These are phyloP conservation scores for Dothistroma pini DNA, from an alignment of 2,329 filamentous ascomycete species.

Conservation along the genomic window DNA sequence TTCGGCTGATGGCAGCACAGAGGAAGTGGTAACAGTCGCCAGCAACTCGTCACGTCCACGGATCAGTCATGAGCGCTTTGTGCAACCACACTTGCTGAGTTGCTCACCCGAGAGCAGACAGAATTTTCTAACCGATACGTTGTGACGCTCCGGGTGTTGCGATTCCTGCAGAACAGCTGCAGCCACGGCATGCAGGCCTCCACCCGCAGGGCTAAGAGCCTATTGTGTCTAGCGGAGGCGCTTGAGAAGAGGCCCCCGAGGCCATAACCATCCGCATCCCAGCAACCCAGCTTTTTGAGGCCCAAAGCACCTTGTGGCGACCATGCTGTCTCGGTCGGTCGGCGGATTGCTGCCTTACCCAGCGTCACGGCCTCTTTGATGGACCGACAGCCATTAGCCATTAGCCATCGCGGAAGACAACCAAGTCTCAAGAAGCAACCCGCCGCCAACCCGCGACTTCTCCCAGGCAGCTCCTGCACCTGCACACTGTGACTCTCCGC, in stretches of 20 bases:
- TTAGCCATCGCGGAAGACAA: neutral
- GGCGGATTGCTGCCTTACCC: constrained; percentile 14
- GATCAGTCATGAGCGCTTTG: neutral
- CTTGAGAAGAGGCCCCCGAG: constrained; percentile 9
- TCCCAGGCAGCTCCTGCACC: constrained; percentile 6
- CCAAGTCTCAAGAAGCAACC: constrained; percentile 13
- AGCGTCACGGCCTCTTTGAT: constrained; percentile 4
- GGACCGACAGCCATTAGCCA: neutral
- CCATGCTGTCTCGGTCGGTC: constrained; percentile 8
- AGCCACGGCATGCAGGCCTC: constrained; percentile 5
- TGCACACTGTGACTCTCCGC: constrained; percentile 11
- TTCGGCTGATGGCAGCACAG: neutral
- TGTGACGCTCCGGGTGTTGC: constrained; percentile 8
- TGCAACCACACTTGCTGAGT: neutral
- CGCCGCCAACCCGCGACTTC: constrained; percentile 1
- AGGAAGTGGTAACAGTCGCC: neutral
- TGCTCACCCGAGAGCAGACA: neutral
- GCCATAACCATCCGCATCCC: constrained; percentile 1
- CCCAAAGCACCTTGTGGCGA: constrained; percentile 6
- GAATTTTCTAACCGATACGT: constrained; percentile 5
- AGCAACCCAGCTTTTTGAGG: constrained; percentile 10
- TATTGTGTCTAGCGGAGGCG: constrained; percentile 11
- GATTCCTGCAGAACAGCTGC: constrained; percentile 5
- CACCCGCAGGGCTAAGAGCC: constrained; percentile 11
- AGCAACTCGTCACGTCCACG: neutral